phyloP scores from a whole-genome alignment of 306 rosid genomes.

The Castanea crenata region DNA sequence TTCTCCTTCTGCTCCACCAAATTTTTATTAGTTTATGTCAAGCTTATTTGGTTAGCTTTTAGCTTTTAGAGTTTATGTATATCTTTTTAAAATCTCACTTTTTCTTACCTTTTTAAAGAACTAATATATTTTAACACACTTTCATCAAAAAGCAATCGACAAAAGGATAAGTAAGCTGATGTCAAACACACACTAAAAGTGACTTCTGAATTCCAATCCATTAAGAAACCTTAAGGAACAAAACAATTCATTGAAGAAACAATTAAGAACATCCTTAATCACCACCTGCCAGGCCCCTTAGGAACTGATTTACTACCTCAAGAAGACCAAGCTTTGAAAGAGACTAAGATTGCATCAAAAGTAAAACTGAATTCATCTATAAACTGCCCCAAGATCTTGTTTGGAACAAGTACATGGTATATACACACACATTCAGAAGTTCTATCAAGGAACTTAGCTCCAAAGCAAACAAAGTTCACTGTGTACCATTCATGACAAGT shows the following conservation, averaged over 20 bases:
- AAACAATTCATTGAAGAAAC: neutral
- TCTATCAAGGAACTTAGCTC: neutral
- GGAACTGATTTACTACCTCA: conserved; percentile 1
- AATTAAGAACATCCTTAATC: no score
- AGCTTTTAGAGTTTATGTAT: no score
- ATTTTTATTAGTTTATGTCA: neutral
- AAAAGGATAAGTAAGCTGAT: no score
- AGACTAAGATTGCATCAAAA: neutral
- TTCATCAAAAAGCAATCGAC: no score
- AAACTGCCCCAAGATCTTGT: conserved; percentile 10
- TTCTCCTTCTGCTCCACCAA: neutral
- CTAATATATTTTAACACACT: no score
- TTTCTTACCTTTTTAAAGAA: no score
- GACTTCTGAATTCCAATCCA: conserved; percentile 1
- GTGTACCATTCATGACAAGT: conserved; percentile 64
- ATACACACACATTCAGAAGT: neutral
- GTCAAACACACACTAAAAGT: neutral
- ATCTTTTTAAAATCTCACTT: no score
- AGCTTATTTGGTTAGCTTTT: no score
- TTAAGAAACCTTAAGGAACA: neutral
- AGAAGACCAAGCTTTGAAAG: neutral
- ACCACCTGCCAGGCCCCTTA: neutral
- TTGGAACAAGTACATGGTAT: conserved; percentile 17
- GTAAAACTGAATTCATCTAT: conserved; percentile 7
- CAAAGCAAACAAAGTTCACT: conserved; percentile 29